Evolutionary conservation across 768 basidiomycete species (phyloP).

Genomic region (Pleurotus djamor): DNA sequence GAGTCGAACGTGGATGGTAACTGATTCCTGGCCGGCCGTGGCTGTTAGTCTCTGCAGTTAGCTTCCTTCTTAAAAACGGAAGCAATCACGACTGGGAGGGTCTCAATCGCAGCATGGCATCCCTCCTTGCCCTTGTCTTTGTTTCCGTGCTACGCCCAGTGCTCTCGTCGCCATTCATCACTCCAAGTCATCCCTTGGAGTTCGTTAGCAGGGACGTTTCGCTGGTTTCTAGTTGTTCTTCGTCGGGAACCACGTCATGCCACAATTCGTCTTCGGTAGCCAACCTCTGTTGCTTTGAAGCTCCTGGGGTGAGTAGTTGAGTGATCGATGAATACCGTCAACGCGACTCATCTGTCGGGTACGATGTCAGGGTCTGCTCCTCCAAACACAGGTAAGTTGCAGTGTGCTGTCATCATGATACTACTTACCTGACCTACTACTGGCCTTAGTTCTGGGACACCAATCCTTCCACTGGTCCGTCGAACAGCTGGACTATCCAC

Average conservation of each 20-base stretch:
- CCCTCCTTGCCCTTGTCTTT: background rate
- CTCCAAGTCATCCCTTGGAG: slow-evolving; percentile 9
- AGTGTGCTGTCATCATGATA: background rate
- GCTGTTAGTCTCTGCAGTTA: background rate
- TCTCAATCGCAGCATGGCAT: background rate
- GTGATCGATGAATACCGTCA: background rate
- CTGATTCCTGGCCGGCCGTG: background rate
- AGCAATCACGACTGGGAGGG: too few relatives aligned
- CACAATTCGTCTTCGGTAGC: slow-evolving; percentile 42
- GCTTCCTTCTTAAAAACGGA: too few relatives aligned
- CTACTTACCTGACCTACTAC: background rate
- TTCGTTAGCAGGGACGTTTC: slow-evolving; percentile 22
- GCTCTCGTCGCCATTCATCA: slow-evolving; percentile 1
- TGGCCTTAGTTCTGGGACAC: slow-evolving; percentile 56
- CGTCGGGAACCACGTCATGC: slow-evolving; percentile 50
- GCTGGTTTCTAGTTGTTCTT: slow-evolving; percentile 52
- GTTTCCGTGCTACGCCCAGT: background rate
- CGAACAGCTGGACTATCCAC: slow-evolving; percentile 58
- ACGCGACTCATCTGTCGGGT: background rate
- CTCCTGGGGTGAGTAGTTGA: slow-evolving; percentile 57
- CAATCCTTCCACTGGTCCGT: slow-evolving; percentile 44
- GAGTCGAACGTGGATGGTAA: background rate
- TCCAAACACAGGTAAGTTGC: slow-evolving; percentile 16
- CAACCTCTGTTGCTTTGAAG: slow-evolving; percentile 63
- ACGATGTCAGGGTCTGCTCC: slow-evolving; percentile 15